Evolutionary conservation across 2,329 filamentous ascomycete genomes (phyloP).

Genomic region (Leptodontidium sp.): DNA sequence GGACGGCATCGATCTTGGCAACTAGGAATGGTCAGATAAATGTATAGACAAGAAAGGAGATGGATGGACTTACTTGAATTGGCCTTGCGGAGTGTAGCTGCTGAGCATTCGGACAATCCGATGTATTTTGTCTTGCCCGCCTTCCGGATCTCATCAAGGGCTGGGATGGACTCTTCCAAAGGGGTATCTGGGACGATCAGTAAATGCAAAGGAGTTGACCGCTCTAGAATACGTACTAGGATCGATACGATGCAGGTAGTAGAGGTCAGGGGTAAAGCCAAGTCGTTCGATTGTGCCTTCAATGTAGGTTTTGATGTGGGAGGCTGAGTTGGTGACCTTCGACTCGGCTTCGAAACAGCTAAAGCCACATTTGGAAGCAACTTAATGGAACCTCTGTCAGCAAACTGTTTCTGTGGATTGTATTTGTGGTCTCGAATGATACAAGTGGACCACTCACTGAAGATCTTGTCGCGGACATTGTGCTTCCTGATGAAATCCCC

Average conservation of each 20-base stretch:
- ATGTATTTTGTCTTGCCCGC: conserved; percentile 58
- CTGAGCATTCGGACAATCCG: conserved; percentile 57
- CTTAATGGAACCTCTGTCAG: conserved; percentile 17
- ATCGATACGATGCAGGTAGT: conserved; percentile 52
- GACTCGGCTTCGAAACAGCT: conserved; percentile 35
- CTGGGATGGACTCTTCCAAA: conserved; percentile 56
- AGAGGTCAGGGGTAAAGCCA: conserved; percentile 52
- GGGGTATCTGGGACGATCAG: conserved; percentile 46
- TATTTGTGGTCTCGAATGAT: too few relatives aligned
- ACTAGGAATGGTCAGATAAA: conserved; percentile 41
- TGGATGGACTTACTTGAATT: conserved; percentile 38
- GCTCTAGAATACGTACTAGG: conserved; percentile 50
- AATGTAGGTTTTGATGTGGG: conserved; percentile 49
- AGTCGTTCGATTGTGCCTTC: conserved; percentile 51
- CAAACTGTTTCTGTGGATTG: too few relatives aligned
- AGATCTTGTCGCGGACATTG: conserved; percentile 48
- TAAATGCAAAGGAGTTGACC: neutral
- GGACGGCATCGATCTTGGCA: conserved; percentile 56
- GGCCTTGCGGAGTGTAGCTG: conserved; percentile 53
- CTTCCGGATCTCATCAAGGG: conserved; percentile 52
- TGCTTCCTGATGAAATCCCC: conserved; percentile 56
- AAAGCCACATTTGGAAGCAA: conserved; percentile 58
- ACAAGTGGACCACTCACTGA: conserved; percentile 46
- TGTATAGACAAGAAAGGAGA: neutral
- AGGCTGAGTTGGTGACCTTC: conserved; percentile 49